These are phyloP conservation scores for Turritis glabra DNA, from an alignment of 345 rosid genomes.

Conservation along the genomic window DNA sequence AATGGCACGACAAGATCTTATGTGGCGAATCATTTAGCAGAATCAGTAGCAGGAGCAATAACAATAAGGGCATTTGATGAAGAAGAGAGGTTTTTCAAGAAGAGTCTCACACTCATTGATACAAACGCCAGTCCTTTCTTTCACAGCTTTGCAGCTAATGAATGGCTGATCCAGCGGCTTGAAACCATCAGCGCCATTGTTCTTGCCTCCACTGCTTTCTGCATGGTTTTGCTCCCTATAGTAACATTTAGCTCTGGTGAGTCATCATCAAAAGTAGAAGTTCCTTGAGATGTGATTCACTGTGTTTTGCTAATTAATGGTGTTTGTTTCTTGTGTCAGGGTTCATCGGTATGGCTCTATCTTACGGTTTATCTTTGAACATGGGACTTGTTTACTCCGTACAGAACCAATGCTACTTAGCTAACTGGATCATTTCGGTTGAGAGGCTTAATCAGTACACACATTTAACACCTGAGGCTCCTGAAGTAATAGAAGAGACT, in stretches of 20 bases:
- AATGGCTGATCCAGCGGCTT: conserved; percentile 89
- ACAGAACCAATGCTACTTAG: conserved; percentile 84
- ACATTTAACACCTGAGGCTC: conserved; percentile 88
- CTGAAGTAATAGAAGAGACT: conserved; percentile 68
- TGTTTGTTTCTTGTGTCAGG: conserved; percentile 48
- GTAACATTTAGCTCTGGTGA: conserved; percentile 88
- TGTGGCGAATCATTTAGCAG: conserved; percentile 92
- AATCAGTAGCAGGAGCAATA: conserved; percentile 86
- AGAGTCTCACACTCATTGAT: conserved; percentile 71
- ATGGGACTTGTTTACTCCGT: conserved; percentile 69
- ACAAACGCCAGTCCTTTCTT: conserved; percentile 90
- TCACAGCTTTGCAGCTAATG: conserved; percentile 84
- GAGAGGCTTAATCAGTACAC: conserved; percentile 95
- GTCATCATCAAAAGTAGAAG: conserved; percentile 2
- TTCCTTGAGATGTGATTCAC: neutral
- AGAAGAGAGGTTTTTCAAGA: conserved; percentile 81
- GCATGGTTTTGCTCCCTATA: conserved; percentile 93
- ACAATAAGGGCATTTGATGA: conserved; percentile 88
- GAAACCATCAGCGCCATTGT: conserved; percentile 76
- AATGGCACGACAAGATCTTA: conserved; percentile 91
- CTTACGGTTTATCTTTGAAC: conserved; percentile 91
- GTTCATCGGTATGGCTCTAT: conserved; percentile 96
- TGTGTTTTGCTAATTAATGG: conserved; percentile 4
- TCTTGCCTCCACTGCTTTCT: conserved; percentile 82
- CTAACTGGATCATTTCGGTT: conserved; percentile 87